Evolutionary conservation across 345 rosid genomes (phyloP), one percentile per base, ranked within the genome.

Genomic region (Linum trigynum): DNA sequence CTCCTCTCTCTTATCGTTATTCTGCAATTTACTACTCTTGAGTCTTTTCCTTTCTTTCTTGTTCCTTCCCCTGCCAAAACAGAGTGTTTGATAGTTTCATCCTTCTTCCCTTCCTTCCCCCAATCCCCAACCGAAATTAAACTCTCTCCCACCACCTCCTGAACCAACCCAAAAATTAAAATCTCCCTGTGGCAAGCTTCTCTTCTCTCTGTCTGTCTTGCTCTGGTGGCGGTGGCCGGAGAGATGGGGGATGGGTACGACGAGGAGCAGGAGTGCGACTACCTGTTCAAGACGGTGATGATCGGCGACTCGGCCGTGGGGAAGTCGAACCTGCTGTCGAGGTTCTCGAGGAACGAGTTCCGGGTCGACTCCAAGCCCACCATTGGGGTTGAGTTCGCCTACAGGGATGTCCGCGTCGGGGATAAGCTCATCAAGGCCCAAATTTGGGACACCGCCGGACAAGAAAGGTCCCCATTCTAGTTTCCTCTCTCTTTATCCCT

Each of bases 371-470:
- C 96, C 0, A 89, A 89, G 76, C 84, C 96, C 32, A 89, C 96
- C 67, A 89, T 89, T 65, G 96, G 96, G 0, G 96, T 89, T 6
- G 96, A 89, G 87, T 89, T 89, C 73, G 90, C 86, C 75, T 86
- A 90, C 16, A 75, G 95, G 15, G 87, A 88, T 6, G 72, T 87
- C 79, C 81, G 78, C 67, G 78, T 83, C 38, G 81, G 82, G 0
- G 74, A 76, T 42, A 87, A 86, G 67, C 76, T 86, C 78, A 74
- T 90, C 68, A 90, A 87, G 77, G 92, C 95, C 69, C 97, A 90
- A 90, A 90, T 90, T 88, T 90, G 97, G 97, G 95, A 90, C 69
- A 87, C 97, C 39, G 97, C 97, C 64, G 97, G 97, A 70, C 97
- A 90, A 72, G 97, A 90, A 79, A 87, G 97, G 97, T 90, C 63